These are phyloP conservation scores for Aspergillus pseudonomiae DNA, from an alignment of 2,329 filamentous ascomycete genomes.

Conservation along the genomic window DNA sequence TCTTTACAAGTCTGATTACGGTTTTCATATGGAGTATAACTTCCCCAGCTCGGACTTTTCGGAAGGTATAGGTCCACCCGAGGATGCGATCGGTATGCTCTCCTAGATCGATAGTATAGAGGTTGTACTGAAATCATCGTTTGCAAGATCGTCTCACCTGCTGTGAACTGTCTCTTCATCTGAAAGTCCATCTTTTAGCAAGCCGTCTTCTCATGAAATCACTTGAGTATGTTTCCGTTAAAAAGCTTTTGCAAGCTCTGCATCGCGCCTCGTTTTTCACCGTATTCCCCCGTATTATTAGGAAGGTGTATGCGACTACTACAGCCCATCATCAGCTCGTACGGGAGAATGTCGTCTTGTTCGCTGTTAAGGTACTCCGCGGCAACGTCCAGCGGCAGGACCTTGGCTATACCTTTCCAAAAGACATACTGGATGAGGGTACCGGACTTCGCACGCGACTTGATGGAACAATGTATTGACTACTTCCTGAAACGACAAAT, in stretches of 20 bases:
- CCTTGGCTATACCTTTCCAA: background rate
- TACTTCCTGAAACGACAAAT: background rate
- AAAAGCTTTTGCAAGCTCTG: background rate
- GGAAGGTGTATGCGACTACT: background rate
- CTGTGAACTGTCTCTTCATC: background rate
- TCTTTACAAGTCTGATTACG: no score
- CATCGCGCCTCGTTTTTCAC: background rate
- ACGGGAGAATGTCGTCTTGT: background rate
- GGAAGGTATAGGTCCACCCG: background rate
- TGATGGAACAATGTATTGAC: background rate
- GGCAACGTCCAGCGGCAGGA: no score
- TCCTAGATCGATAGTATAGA: background rate
- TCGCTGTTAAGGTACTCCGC: background rate
- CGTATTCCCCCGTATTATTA: background rate
- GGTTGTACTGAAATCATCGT: background rate
- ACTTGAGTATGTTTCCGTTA: background rate
- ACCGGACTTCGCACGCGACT: background rate
- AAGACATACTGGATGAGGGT: background rate
- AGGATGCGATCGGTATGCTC: background rate
- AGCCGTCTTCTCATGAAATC: no score
- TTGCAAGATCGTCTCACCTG: background rate
- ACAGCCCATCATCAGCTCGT: background rate
- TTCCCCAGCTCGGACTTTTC: background rate
- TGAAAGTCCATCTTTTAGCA: no score
- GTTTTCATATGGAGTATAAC: background rate